Evolutionary conservation across 2,329 filamentous ascomycete genomes (phyloP).

Genomic region (Claviceps sp.): DNA sequence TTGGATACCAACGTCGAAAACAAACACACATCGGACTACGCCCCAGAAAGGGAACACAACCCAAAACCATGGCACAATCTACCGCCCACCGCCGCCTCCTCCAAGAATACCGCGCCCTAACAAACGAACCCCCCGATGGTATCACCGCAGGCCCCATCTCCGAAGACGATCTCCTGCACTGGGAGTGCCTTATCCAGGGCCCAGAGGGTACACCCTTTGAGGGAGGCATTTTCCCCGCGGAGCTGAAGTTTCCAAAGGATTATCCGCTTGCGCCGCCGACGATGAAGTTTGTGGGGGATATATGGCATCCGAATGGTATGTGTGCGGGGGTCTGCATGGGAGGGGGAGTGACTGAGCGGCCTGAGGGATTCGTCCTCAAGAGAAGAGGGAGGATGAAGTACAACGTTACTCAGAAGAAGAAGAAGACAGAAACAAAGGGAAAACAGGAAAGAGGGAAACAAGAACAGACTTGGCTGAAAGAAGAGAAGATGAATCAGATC

Average conservation of each 20-base stretch:
- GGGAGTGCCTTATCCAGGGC: slow-evolving; percentile 93
- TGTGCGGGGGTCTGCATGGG: neutral
- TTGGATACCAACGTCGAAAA: neutral
- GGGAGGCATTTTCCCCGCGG: slow-evolving; percentile 87
- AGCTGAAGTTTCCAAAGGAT: slow-evolving; percentile 88
- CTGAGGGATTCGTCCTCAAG: too few relatives aligned
- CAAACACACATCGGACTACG: neutral
- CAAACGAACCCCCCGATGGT: slow-evolving; percentile 90
- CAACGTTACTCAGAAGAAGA: neutral
- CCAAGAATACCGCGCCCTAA: slow-evolving; percentile 89
- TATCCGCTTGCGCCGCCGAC: slow-evolving; percentile 93
- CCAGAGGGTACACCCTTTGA: slow-evolving; percentile 94
- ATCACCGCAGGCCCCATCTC: slow-evolving; percentile 88
- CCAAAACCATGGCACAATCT: slow-evolving; percentile 37
- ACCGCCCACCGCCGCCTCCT: slow-evolving; percentile 71
- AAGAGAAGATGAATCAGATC: too few relatives aligned
- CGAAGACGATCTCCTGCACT: slow-evolving; percentile 90
- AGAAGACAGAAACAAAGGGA: neutral
- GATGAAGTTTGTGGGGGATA: slow-evolving; percentile 88
- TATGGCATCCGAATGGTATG: slow-evolving; percentile 92
- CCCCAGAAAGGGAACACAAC: neutral
- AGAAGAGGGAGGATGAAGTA: too few relatives aligned
- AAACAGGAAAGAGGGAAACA: neutral
- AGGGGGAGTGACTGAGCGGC: too few relatives aligned
- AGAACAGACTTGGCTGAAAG: too few relatives aligned